phyloP scores from a whole-genome alignment of 2,329 filamentous ascomycete genomes.

The Nannizziopsis arthrosporioides region DNA sequence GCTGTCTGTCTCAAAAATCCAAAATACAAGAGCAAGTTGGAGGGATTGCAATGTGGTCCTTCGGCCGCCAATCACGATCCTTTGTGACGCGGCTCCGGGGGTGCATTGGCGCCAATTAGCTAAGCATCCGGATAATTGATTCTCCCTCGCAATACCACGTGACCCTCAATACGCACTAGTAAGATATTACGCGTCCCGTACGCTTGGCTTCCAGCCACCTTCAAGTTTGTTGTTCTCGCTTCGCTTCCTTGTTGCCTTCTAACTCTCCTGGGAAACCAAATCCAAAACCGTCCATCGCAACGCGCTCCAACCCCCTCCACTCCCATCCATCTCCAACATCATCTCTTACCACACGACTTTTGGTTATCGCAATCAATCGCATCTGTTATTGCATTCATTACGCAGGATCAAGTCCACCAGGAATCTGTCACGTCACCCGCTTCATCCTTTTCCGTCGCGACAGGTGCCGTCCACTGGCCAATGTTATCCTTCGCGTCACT shows the following conservation, averaged over 20 bases:
- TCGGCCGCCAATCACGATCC: too few species aligned
- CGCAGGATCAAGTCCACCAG: background rate
- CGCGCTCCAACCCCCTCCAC: background rate
- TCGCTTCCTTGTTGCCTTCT: background rate
- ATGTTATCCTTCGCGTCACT: conserved; percentile 9
- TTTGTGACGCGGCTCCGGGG: too few species aligned
- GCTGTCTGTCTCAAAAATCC: too few species aligned
- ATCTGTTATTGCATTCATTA: background rate
- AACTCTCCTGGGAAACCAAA: conserved; percentile 5
- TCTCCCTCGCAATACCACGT: too few species aligned
- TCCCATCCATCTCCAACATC: background rate
- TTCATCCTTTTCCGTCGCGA: background rate
- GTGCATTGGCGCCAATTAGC: too few species aligned
- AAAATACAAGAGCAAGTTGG: too few species aligned
- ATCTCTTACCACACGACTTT: background rate
- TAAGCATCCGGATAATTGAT: too few species aligned
- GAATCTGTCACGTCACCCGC: too few species aligned
- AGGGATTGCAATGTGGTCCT: too few species aligned
- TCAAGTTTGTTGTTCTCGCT: conserved; percentile 6
- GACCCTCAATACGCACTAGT: conserved; percentile 4
- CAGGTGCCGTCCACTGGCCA: background rate
- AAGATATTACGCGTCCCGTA: conserved; percentile 6
- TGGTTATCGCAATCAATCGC: background rate
- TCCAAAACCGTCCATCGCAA: conserved; percentile 9
- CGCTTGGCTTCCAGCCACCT: conserved; percentile 13